Evolutionary conservation across 2,329 filamentous ascomycete species (phyloP), one percentile per base, ranked within the genome.

Genomic region (Blastomyces parvus): DNA sequence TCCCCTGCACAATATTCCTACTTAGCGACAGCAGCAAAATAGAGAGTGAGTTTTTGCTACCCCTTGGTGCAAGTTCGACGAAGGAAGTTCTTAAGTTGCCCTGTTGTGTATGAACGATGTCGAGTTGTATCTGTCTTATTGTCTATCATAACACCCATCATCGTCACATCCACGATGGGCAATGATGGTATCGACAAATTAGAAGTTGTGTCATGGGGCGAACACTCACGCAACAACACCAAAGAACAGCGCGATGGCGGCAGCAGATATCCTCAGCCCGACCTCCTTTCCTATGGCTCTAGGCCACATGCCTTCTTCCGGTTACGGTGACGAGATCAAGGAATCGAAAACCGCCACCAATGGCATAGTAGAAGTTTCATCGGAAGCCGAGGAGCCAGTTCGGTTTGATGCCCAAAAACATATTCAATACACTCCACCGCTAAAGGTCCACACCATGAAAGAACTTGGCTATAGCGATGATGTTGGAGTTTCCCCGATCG

Each of bases 401-500:
- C 66, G 75, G 2, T 88, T 88, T 69, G 74, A 83, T 60, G 79
- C 84, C 1, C 68, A 74, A 46, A 82, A 80, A 70, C 86, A 88
- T 69, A 72, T 88, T 22, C 73, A 74, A 30, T 86, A 81, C 71
- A 76, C 80, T 61, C 71, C 79, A 17, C 80, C 82, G 13, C 76
- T 79, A 17, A 79, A 82, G 65, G 74, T 83, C 55, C 74, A 84
- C 67, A 83, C 78, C 22, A 88, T 88, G 85, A 79, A 82, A 68
- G 85, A 88, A 40, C 77, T 88, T 60, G 84, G 83, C 1, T 82
- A 83, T 50, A 70, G 78, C 1, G 78, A 83, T 44, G 78, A 79
- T 62, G 78, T 76, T 59, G 86, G 85, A 4, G 79, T 88, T 33
- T 88, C 86, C 1, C 80, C 81, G 0, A 77, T 85, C 59, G 86